Evolutionary conservation across 73 alveolate genomes (phyloP), one percentile per base, ranked within the genome.

Genomic region (Breviolum minutum): DNA sequence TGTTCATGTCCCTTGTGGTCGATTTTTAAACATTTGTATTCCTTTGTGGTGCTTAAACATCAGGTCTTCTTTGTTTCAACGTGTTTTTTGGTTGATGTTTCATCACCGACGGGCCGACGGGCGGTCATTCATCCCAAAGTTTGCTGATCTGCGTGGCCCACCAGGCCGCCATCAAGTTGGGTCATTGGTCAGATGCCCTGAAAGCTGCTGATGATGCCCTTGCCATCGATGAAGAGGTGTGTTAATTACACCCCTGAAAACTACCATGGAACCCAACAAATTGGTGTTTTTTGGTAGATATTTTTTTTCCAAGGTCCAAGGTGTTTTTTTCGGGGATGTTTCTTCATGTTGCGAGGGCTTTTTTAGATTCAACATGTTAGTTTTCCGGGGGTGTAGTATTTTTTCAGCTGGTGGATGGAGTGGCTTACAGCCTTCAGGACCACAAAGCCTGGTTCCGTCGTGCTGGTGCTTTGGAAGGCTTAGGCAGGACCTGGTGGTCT

Each of bases 391-490:
- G 74, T 66, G 74, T 17, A 66, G 17, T 66, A 11, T 11, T 17
- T 66, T 11, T 17, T 68, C 77, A 68, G 77, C n/a, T 14, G 17
- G 5, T 10, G 87, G 64, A 12, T 79, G 64, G 19, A 29, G 71
- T 60, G 22, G 80, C 19, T 30, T 32, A 40, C 54, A 40, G 54
- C 71, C 16, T 29, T 29, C 84, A 94, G 99, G 99, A 94, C 84
- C 99, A 63, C 71, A 94, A 94, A 66, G 85, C 99, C 66, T 94
- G 99, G 99, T 94, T 94, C 87, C 99, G 99, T 29, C 92, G 94
- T 30, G 99, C 99, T 10, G 79, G 94, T 71, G 99, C 99, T 7
- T 30, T 94, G 71, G 99, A 94, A 66, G 99, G 99, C 86, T 63
- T 94, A 77, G 99, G 99, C 80, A 68, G 48, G 40, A 6, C 77